phyloP scores from a whole-genome alignment of 768 basidiomycete species.

The Mycena leptocephala region DNA sequence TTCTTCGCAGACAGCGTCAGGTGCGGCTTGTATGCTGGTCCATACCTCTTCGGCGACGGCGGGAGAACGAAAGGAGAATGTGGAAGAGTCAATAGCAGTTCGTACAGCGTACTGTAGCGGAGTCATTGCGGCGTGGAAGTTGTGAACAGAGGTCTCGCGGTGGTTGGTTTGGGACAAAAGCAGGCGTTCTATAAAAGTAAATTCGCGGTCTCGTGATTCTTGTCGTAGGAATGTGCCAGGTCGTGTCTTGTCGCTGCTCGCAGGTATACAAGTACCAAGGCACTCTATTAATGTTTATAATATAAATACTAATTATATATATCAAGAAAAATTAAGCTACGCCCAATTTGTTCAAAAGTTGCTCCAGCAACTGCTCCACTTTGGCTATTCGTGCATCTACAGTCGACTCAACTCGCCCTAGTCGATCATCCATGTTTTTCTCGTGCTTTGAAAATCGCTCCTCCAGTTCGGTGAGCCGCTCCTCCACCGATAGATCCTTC shows the following conservation, averaged over 20 bases:
- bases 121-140: not conserved
- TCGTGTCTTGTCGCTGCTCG: no score
- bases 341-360: constrained; percentile 6
- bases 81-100: not conserved
- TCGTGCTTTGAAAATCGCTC: constrained; percentile 22
- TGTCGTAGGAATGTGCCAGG: no score
- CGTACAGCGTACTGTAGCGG: not conserved
- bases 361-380: constrained; percentile 77
- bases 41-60: constrained; percentile 3
- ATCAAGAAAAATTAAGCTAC: no score
- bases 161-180: no score
- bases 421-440: constrained; percentile 10
- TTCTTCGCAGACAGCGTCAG: constrained; percentile 18
- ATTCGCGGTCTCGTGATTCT: no score
- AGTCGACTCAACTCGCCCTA: constrained; percentile 26
- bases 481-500: constrained; percentile 35
- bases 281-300: no score
- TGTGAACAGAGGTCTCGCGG: not conserved
- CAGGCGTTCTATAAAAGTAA: no score
- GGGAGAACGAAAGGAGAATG: constrained; percentile 19
- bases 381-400: constrained; percentile 55
- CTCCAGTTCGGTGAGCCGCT: constrained; percentile 37
- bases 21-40: constrained; percentile 16
- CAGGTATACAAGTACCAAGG: no score
- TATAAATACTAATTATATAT: no score